phyloP scores from a whole-genome alignment of 1,139 yeast species.

The Protomyces inundatus region DNA sequence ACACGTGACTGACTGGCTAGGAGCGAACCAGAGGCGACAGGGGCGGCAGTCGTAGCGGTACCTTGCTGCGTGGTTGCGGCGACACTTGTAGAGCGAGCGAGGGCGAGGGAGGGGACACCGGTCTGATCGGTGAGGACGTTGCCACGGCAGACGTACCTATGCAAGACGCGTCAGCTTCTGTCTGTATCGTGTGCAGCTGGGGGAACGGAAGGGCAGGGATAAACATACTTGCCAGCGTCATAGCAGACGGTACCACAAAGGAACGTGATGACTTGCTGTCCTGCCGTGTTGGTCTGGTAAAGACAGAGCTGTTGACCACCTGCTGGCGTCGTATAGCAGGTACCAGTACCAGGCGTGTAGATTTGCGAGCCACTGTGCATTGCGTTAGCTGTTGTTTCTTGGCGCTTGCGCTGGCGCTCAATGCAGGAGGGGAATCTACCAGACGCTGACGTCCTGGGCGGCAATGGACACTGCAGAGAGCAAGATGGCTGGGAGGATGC shows the following conservation, averaged over 20 bases:
- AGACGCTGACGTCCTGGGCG: not conserved
- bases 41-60: slow-evolving; percentile 16
- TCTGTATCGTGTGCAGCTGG: too few relatives aligned
- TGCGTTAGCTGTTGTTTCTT: too few relatives aligned
- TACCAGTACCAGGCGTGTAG: slow-evolving; percentile 19
- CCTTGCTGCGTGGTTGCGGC: slow-evolving; percentile 15
- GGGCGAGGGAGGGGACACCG: slow-evolving; percentile 9
- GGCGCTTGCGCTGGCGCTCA: too few relatives aligned
- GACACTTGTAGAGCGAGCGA: not conserved
- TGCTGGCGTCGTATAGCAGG: not conserved
- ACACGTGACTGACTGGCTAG: slow-evolving; percentile 8
- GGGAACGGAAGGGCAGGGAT: not conserved
- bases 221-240: slow-evolving; percentile 12
- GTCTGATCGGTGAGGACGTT: slow-evolving; percentile 9
- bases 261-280: slow-evolving; percentile 11
- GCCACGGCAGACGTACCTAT: slow-evolving; percentile 1
- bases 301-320: slow-evolving; percentile 9
- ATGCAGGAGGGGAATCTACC: not conserved
- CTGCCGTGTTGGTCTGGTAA: slow-evolving; percentile 15
- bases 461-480: not conserved
- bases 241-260: slow-evolving; percentile 19
- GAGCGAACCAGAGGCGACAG: slow-evolving; percentile 6
- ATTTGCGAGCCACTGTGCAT: slow-evolving; percentile 14
- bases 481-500: not conserved
- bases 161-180: too few relatives aligned